A percentile compares a stretch with the other conserved stretches of the same genome.
Conservation (phyloP, 2,329 filamentous ascomycete species). For the Fusarium beomiforme region DNA sequence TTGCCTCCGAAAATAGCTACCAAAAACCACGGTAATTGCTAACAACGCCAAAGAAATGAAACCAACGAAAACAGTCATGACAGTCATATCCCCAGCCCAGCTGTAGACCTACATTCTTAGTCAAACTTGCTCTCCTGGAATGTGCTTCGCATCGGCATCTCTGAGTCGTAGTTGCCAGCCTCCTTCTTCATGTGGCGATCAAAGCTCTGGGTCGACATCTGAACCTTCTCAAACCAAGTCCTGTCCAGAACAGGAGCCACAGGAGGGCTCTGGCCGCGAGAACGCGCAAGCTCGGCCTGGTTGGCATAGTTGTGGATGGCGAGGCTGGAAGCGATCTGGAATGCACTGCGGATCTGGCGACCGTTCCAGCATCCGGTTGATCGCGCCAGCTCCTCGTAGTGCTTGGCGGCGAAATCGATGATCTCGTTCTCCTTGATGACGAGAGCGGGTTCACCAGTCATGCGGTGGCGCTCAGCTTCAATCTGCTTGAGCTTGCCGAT, state of each 20-base stretch:
- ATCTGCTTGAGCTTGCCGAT: slow-evolving; percentile 51
- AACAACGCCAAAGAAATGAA: neutral
- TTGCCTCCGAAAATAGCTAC: too few species aligned
- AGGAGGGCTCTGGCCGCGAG: slow-evolving; percentile 48
- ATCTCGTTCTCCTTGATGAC: slow-evolving; percentile 50
- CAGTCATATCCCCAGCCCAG: neutral
- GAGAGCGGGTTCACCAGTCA: slow-evolving; percentile 50
- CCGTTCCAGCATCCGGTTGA: slow-evolving; percentile 50
- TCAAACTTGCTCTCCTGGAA: slow-evolving; percentile 43
- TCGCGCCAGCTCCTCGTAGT: slow-evolving; percentile 45
- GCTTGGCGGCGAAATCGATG: slow-evolving; percentile 49
- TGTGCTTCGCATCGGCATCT: slow-evolving; percentile 48
- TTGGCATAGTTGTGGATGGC: slow-evolving; percentile 51
- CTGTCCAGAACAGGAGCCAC: slow-evolving; percentile 51
- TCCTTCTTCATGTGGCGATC: slow-evolving; percentile 55
- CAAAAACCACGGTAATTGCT: neutral
- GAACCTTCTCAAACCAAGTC: slow-evolving; percentile 53
- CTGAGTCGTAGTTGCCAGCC: slow-evolving; percentile 45
- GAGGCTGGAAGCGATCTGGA: slow-evolving; percentile 50
- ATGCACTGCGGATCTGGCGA: slow-evolving; percentile 51
- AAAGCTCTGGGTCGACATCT: slow-evolving; percentile 56
- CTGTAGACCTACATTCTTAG: neutral
- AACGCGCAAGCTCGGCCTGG: slow-evolving; percentile 44
- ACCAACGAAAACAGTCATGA: neutral
- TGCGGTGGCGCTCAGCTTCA: slow-evolving; percentile 47